Base-by-base conservation (phyloP, 176 grass and related monocot species). In the Lolium rigidum region DNA sequence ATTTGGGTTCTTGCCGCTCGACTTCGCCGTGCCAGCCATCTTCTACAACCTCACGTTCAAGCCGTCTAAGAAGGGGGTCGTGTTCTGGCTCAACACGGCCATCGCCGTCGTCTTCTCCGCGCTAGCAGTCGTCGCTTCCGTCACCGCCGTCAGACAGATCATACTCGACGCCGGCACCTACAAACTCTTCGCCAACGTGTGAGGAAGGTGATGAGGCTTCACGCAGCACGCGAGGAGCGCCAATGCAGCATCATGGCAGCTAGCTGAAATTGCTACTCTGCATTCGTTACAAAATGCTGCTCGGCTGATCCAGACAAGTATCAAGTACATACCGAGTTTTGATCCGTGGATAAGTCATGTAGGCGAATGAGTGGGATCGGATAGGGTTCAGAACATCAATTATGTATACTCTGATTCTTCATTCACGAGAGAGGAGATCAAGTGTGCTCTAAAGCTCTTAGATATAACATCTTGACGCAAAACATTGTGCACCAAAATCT, bases 121-220 rank as follows among this genome's bases (percentile, higher is more conserved):
- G 41, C 49, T 98, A 7, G 88, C 96, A 0, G 84, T 94, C 3
- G 4, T 95, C 22, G 86, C 90, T 22, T 95, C 90, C 51, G 84
- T 99, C 70, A 63, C 94, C 1, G 92, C 94, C 1, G 90, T 96
- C 64, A 89, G 97, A 80, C 97, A 99, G 85, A 90, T 99, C 15
- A 72, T 52, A 24, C 80, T 96, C 16, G 97, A 99, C 69, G 94
- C 97, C 46, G 94, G 70, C 1, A 83, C 55, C 4, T 96, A 99
- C 62, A 99, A 99, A 64, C 88, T 99, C 2, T 99, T 99, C 88
- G 90, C 97, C 4, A 99, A 99, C 88, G 92, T 96, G 44, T 98
- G 85, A 94, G 1, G 62, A 1, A 0, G 8, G 16, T 17, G 26
- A 31, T 22, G 28, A 28, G 6, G 15, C 22, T 41, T 15, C 24